Evolutionary conservation across 441 rosid species (phyloP).

Genomic region (Pelargonium citronellum): DNA sequence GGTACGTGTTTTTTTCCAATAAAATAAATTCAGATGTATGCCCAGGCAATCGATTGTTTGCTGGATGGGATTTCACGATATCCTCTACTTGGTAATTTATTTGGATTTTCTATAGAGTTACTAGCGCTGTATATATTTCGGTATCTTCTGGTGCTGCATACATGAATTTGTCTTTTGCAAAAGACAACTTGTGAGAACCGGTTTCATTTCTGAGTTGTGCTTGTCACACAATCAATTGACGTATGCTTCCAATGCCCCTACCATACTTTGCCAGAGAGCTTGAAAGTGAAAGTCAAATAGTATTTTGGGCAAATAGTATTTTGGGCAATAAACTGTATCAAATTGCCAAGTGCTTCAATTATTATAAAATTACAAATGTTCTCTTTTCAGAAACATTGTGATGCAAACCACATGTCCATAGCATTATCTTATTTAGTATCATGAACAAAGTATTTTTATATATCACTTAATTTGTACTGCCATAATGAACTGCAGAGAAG

Average conservation of each 20-base stretch:
- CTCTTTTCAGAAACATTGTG: not conserved
- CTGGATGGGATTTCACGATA: not conserved
- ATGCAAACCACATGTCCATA: not conserved
- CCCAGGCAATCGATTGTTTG: conserved; percentile 6
- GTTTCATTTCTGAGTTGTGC: not conserved
- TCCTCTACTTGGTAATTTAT: not conserved
- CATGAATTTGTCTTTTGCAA: not conserved
- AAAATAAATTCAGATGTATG: not conserved
- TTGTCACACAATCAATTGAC: not conserved
- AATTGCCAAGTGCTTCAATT: not conserved
- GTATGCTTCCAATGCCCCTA: not conserved
- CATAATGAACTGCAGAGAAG: conserved; percentile 53
- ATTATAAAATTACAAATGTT: not conserved
- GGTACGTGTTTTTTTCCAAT: conserved; percentile 37
- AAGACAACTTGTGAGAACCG: not conserved
- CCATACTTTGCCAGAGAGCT: not conserved
- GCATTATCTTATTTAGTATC: not conserved
- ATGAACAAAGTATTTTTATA: not conserved
- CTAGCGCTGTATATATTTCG: not conserved
- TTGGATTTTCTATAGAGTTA: not conserved
- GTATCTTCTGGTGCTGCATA: not conserved
- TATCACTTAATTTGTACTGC: not conserved
- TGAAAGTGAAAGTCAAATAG: not conserved
- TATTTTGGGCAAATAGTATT: not conserved
- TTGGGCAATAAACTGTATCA: not conserved